These are phyloP conservation scores for Gracilaria gracilis DNA, from an alignment of 23 red algal genomes.

Conservation along the genomic window DNA sequence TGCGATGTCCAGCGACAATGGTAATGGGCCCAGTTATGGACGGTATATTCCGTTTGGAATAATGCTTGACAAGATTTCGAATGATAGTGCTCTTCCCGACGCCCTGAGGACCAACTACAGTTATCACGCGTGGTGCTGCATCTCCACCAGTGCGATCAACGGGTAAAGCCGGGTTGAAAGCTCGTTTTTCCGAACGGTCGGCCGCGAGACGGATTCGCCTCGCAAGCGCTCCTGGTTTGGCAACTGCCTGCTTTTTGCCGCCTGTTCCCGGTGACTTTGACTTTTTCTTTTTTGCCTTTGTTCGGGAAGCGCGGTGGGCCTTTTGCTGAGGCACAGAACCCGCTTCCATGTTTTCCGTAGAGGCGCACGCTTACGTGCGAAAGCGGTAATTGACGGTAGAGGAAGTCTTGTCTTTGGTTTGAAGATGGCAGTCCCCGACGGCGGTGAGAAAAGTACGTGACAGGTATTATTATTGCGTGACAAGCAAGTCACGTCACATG, in stretches of 20 bases:
- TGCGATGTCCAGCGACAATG: constrained; percentile 68
- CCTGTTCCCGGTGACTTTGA: constrained; percentile 29
- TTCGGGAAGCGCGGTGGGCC: constrained; percentile 70
- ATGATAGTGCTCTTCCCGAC: constrained; percentile 95
- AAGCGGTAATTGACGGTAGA: background rate
- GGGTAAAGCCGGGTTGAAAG: constrained; percentile 54
- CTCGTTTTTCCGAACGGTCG: constrained; percentile 80
- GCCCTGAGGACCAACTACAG: constrained; percentile 88
- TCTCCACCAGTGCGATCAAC: constrained; percentile 63
- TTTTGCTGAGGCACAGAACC: constrained; percentile 51
- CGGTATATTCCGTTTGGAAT: constrained; percentile 72
- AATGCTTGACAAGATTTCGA: constrained; percentile 89
- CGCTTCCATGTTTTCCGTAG: constrained; percentile 59
- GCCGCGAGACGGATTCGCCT: constrained; percentile 67
- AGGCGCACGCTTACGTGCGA: background rate
- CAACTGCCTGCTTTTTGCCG: constrained; percentile 62
- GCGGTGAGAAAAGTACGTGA: no score
- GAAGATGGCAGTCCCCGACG: no score
- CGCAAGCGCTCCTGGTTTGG: constrained; percentile 71
- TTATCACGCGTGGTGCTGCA: constrained; percentile 86
- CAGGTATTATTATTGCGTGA: no score
- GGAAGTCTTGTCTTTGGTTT: background rate
- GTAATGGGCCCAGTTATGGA: constrained; percentile 89
- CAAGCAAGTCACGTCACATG: no score
- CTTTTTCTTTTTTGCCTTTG: constrained; percentile 49